phyloP scores from a whole-genome alignment of 352 stramenopile species.

The Pythium grandisporangium region DNA sequence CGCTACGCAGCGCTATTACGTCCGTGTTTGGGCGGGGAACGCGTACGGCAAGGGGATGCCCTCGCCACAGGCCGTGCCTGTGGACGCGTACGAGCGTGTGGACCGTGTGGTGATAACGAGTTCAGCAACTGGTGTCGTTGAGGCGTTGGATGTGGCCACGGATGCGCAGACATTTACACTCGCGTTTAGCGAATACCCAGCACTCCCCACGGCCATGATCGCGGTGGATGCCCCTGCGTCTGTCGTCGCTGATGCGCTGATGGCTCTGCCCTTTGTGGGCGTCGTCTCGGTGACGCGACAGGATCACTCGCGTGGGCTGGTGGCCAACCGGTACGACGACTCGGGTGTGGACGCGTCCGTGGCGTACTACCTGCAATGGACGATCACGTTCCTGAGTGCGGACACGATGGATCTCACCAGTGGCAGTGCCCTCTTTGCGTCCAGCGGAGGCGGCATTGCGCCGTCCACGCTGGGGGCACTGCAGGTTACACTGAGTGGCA shows the following conservation, averaged over 20 bases:
- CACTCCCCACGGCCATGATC: conserved; percentile 23
- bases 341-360: conserved; percentile 28
- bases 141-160: conserved; percentile 11
- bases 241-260: conserved; percentile 43
- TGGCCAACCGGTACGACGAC: conserved; percentile 27
- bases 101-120: conserved; percentile 28
- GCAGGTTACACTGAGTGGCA: conserved; percentile 14
- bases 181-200: conserved; percentile 39
- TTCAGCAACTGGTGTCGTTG: conserved; percentile 19
- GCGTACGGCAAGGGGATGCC: conserved; percentile 55
- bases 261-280: conserved; percentile 33
- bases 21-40: conserved; percentile 83
- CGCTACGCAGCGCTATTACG: conserved; percentile 46
- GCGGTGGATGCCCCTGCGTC: conserved; percentile 35
- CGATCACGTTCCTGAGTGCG: conserved; percentile 58
- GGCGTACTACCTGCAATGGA: conserved; percentile 53
- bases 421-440: no score
- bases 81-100: conserved; percentile 42
- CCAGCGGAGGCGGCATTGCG: conserved; percentile 37
- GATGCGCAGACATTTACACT: conserved; percentile 52
- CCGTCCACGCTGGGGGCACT: conserved; percentile 41
- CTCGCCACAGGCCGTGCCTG: conserved; percentile 20
- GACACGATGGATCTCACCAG: no score
- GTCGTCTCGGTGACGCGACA: conserved; percentile 42
- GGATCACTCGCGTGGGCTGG: conserved; percentile 46